Conservation (phyloP, 2,329 filamentous ascomycete species). For the Tolypocladium tundrense region DNA sequence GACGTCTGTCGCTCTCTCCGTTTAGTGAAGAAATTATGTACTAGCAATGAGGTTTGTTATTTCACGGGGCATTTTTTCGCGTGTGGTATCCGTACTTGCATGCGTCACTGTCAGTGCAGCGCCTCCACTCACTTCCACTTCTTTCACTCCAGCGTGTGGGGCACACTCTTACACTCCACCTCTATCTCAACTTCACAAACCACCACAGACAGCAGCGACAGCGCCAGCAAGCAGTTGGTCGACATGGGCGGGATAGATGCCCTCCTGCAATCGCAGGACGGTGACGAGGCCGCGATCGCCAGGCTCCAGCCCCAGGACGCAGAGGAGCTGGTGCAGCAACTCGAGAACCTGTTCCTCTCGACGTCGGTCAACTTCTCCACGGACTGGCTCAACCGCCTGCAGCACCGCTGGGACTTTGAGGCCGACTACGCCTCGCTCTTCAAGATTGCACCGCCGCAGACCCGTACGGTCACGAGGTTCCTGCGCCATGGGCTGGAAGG, state of each 20-base stretch:
- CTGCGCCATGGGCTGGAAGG: conserved; percentile 85
- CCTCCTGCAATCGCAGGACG: conserved; percentile 20
- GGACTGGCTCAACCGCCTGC: conserved; percentile 80
- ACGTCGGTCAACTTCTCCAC: conserved; percentile 71
- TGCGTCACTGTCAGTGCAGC: not conserved
- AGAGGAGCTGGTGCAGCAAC: conserved; percentile 54
- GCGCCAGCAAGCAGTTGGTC: not conserved
- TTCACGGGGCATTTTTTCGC: not conserved
- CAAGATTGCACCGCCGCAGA: conserved; percentile 80
- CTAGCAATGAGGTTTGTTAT: not conserved
- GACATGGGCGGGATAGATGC: conserved; percentile 24
- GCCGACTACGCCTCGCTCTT: conserved; percentile 78
- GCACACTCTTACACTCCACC: not conserved
- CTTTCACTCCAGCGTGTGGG: not conserved
- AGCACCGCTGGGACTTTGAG: conserved; percentile 79
- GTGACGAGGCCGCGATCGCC: conserved; percentile 5
- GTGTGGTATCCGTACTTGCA: not conserved
- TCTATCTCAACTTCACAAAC: not conserved
- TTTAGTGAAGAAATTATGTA: not conserved
- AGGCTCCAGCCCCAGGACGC: conserved; percentile 29
- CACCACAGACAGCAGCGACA: not conserved
- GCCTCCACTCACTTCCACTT: not conserved
- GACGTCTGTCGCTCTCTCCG: not conserved
- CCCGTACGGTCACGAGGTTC: conserved; percentile 89
- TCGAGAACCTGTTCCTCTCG: conserved; percentile 69